Base-by-base conservation (phyloP, 495 filamentous ascomycete genomes). In the Penicillium turbatum region DNA sequence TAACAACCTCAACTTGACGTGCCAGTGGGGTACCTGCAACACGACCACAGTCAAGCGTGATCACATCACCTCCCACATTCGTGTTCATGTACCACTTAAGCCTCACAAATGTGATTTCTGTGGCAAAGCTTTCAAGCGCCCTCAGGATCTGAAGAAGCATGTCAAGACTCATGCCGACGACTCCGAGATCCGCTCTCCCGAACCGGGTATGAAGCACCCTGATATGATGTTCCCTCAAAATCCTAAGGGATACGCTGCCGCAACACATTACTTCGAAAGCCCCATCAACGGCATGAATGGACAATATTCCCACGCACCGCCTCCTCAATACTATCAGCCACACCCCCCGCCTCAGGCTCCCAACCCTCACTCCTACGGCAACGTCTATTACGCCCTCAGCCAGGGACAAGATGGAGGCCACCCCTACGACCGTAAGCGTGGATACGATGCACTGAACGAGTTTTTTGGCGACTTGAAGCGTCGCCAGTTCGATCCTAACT, bases 131-230 rank as follows among this genome's bases (percentile, higher is more conserved):
- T 99, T 99, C 81, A 99, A 99, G 82, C 89, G 95, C 13, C 95
- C 95, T 24, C 93, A 99, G 72, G 95, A 99, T 76, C 68, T 99
- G 55, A 97, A 97, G 82, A 99, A 99, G 76, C 95, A 99, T 71
- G 92, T 97, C 69, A 97, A 97, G 82, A 98, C 95, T n/a, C 93
- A 99, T 71, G 93, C 93, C 53, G 93, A 99, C 67, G 93, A 99
- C 72, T 95, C 91, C 37, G 90, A 95, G 51, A 80, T 89, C 56
- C 83, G 88, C 45, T 88, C 86, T 17, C 88, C 88, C 24, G 80
- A 82, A 67, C 82, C 86, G 48, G 82, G 81, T 73, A 48, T 72
- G 59, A 56, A 71, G 46, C 61, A 72, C 37, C 72, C 72, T 0
- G 74, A 77, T 49, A 69, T 75, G 57, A 80, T 84, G 73, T 85